phyloP scores from a whole-genome alignment of 768 basidiomycete species.

The Panaeolus papilionaceus region DNA sequence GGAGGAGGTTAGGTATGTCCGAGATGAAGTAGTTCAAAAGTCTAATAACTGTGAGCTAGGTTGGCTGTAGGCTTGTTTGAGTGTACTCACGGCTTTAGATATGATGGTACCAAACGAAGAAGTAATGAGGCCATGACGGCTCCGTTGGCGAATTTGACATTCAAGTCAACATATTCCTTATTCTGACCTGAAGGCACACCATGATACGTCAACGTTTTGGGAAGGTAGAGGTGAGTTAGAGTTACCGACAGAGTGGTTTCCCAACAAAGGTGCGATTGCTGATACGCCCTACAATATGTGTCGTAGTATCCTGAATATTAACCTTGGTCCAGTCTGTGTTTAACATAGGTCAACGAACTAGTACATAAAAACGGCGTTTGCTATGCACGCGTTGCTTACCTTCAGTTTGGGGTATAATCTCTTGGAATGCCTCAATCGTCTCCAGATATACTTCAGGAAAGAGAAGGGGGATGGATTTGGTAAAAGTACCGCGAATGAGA shows the following conservation, averaged over 20 bases:
- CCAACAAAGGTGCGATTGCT: slow-evolving; percentile 59
- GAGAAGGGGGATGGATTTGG: slow-evolving; percentile 17
- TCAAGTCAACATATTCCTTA: slow-evolving; percentile 18
- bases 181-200: neutral
- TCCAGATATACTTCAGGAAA: slow-evolving; percentile 35
- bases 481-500: slow-evolving; percentile 26
- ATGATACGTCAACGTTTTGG: neutral
- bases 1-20: slow-evolving; percentile 23
- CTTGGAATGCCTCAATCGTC: slow-evolving; percentile 43
- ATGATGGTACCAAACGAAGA: slow-evolving; percentile 32
- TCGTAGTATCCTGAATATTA: slow-evolving; percentile 30
- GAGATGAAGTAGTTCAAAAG: slow-evolving; percentile 25
- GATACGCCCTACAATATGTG: slow-evolving; percentile 43
- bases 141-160: slow-evolving; percentile 10
- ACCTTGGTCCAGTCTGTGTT: slow-evolving; percentile 46
- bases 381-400: slow-evolving; percentile 26
- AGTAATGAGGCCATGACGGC: neutral
- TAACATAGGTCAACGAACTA: neutral
- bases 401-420: slow-evolving; percentile 37
- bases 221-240: too few species aligned
- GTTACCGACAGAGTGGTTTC: slow-evolving; percentile 46
- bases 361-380: neutral
- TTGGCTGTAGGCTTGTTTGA: neutral
- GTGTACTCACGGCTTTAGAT: slow-evolving; percentile 32
- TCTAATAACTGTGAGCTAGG: slow-evolving; percentile 17